Evolutionary conservation across 2,329 filamentous ascomycete species (phyloP).

Genomic region (Thyridium curvatum): DNA sequence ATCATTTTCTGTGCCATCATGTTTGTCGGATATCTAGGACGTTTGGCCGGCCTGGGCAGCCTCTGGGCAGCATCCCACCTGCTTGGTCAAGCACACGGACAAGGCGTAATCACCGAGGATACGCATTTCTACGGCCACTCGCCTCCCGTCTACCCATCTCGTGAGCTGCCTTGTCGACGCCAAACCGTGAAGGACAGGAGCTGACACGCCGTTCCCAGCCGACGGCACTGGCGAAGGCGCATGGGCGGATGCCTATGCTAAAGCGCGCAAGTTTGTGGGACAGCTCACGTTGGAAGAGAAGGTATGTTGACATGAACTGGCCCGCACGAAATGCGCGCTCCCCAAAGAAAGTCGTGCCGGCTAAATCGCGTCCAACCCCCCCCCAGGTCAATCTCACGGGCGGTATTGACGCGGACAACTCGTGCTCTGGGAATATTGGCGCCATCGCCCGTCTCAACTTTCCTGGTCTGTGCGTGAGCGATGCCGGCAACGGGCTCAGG

Average conservation of each 20-base stretch:
- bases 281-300: constrained; percentile 62
- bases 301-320: constrained; percentile 8
- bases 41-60: too few species aligned
- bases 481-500: constrained; percentile 35
- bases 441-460: constrained; percentile 30
- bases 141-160: constrained; percentile 25
- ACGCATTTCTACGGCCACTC: constrained; percentile 26
- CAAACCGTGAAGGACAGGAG: not conserved
- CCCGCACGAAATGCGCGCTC: not conserved
- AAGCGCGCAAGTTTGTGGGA: constrained; percentile 47
- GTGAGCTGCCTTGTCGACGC: constrained; percentile 17
- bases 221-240: constrained; percentile 25
- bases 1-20: too few species aligned
- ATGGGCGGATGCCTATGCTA: constrained; percentile 28
- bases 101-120: too few species aligned
- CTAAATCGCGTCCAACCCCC: too few species aligned
- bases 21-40: too few species aligned
- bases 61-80: too few species aligned
- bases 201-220: constrained; percentile 17
- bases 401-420: constrained; percentile 51
- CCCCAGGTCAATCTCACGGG: constrained; percentile 62
- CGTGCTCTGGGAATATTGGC: constrained; percentile 36
- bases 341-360: too few species aligned
- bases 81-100: too few species aligned
- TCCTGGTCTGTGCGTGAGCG: constrained; percentile 33